These are phyloP conservation scores for Daedaleopsis sinensis DNA, from an alignment of 768 basidiomycete species.

Conservation along the genomic window DNA sequence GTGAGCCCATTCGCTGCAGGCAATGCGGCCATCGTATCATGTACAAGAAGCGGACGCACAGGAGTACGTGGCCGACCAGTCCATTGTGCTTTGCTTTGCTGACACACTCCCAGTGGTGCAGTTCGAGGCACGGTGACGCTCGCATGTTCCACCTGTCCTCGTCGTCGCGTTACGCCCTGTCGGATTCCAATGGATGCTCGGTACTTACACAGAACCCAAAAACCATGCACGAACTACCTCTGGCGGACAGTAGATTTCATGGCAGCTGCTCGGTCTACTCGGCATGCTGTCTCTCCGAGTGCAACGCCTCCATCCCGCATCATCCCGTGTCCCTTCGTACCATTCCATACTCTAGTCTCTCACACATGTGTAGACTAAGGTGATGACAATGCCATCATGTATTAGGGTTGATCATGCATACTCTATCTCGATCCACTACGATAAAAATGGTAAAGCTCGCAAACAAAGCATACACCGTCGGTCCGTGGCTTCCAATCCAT, in stretches of 20 bases:
- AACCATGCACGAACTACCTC: too few species aligned
- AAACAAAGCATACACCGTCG: constrained; percentile 12
- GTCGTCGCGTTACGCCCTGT: too few species aligned
- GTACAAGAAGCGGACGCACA: constrained; percentile 95
- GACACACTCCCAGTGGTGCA: constrained; percentile 62
- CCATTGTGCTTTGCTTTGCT: not conserved
- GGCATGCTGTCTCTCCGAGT: too few species aligned
- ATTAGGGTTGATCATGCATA: constrained; percentile 20
- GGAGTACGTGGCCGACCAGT: constrained; percentile 62
- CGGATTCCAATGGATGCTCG: not conserved
- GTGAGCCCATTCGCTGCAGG: constrained; percentile 93
- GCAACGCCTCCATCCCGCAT: not conserved
- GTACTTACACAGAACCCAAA: not conserved
- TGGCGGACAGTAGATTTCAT: too few species aligned
- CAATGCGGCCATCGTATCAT: constrained; percentile 98
- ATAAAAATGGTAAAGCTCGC: constrained; percentile 17
- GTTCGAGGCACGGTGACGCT: constrained; percentile 74
- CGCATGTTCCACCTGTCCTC: not conserved
- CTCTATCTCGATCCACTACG: constrained; percentile 12
- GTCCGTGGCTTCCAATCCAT: too few species aligned
- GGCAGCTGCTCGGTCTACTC: too few species aligned
- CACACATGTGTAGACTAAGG: constrained; percentile 11
- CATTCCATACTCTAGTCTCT: constrained; percentile 3
- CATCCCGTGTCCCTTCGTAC: not conserved
- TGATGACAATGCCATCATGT: constrained; percentile 16